phyloP scores from a whole-genome alignment of 345 rosid genomes.

The Acer saccharum region DNA sequence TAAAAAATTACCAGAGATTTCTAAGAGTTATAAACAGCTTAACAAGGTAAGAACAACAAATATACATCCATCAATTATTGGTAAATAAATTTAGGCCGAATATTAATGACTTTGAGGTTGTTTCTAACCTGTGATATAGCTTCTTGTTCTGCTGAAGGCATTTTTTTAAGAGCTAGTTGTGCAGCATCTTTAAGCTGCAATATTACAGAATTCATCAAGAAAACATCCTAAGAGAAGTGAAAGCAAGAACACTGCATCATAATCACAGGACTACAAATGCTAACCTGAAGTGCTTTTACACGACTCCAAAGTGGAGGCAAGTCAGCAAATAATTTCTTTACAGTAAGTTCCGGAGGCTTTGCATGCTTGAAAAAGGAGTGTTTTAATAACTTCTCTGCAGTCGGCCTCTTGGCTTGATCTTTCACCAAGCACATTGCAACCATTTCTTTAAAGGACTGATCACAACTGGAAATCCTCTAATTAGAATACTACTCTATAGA shows the following conservation, averaged over 20 bases:
- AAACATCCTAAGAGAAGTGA: not conserved
- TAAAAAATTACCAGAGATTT: not conserved
- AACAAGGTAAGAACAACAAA: not conserved
- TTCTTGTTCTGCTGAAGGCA: conserved; percentile 98
- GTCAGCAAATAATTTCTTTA: conserved; percentile 73
- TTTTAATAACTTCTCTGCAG: conserved; percentile 90
- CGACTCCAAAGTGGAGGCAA: conserved; percentile 93
- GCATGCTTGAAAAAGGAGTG: conserved; percentile 92
- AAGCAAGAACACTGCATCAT: conserved; percentile 24
- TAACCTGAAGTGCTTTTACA: conserved; percentile 94
- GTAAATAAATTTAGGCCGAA: not conserved
- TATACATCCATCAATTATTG: not conserved
- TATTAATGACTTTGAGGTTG: not conserved
- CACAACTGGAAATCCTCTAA: conserved; percentile 86
- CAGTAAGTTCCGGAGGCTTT: conserved; percentile 85
- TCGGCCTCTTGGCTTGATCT: conserved; percentile 98
- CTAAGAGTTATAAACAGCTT: not conserved
- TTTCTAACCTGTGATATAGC: conserved; percentile 82
- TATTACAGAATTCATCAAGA: conserved; percentile 24
- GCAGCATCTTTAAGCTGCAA: conserved; percentile 93
- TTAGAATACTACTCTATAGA: conserved; percentile 57
- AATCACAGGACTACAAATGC: conserved; percentile 17
- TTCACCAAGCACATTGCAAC: conserved; percentile 99
- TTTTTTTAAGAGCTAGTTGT: conserved; percentile 86
- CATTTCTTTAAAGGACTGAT: conserved; percentile 99